Percentiles rank a stretch among this genome's conserved stretches.
These are phyloP conservation scores for Exserohilum rostratum DNA, from an alignment of 2,329 filamentous ascomycete genomes.

Conservation along the genomic window DNA sequence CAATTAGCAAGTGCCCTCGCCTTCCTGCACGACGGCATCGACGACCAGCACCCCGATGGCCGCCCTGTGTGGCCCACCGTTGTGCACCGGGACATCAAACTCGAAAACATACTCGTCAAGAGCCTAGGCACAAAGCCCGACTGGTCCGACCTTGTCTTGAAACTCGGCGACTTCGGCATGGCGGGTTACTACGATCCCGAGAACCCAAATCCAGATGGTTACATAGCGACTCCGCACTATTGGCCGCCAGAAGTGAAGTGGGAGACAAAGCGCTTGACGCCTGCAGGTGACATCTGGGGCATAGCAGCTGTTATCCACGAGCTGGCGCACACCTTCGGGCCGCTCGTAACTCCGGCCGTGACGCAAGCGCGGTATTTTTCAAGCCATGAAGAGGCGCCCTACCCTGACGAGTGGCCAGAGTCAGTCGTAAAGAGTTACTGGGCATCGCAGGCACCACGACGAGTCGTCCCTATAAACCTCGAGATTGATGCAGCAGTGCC, in stretches of 20 bases:
- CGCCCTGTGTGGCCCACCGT: slow-evolving; percentile 75
- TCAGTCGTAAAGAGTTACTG: slow-evolving; percentile 12
- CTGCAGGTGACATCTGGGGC: slow-evolving; percentile 35
- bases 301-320: slow-evolving; percentile 32
- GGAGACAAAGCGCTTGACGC: slow-evolving; percentile 14
- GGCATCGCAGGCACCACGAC: slow-evolving; percentile 12
- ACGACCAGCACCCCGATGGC: neutral
- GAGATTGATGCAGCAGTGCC: neutral
- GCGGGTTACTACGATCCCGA: slow-evolving; percentile 61
- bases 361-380: slow-evolving; percentile 3
- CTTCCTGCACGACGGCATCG: slow-evolving; percentile 30
- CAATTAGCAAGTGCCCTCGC: slow-evolving; percentile 24
- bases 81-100: slow-evolving; percentile 94
- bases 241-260: slow-evolving; percentile 33
- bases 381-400: neutral
- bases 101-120: slow-evolving; percentile 82
- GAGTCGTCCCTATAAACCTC: slow-evolving; percentile 21
- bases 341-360: slow-evolving; percentile 13
- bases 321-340: slow-evolving; percentile 24
- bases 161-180: slow-evolving; percentile 73
- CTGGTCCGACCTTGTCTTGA: slow-evolving; percentile 53
- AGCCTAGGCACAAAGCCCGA: slow-evolving; percentile 15
- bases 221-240: slow-evolving; percentile 18
- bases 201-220: neutral
- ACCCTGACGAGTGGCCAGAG: slow-evolving; percentile 1